Percentiles rank a stretch among this genome's conserved stretches.
phyloP scores from a whole-genome alignment of 495 filamentous ascomycete genomes.

The Venustampulla echinocandica region DNA sequence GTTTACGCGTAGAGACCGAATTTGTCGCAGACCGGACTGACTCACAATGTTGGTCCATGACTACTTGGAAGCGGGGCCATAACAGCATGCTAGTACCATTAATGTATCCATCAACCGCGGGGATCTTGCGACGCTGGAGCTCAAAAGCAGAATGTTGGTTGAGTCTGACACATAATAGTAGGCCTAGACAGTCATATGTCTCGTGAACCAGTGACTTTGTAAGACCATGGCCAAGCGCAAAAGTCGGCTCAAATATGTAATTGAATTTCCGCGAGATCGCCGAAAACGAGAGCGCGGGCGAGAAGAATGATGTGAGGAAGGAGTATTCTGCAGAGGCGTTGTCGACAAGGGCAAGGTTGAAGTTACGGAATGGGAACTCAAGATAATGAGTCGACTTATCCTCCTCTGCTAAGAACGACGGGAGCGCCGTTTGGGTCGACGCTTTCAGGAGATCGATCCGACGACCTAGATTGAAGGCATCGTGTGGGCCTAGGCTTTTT shows the following conservation, averaged over 20 bases:
- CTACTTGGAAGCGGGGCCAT: constrained; percentile 89
- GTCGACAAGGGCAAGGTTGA: constrained; percentile 88
- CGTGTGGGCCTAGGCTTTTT: constrained; percentile 51
- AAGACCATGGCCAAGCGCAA: constrained; percentile 65
- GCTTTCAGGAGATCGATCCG: constrained; percentile 71
- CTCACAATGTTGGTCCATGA: constrained; percentile 89
- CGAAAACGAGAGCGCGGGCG: constrained; percentile 46
- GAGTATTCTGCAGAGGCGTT: constrained; percentile 93
- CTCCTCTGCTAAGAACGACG: constrained; percentile 80
- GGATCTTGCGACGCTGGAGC: constrained; percentile 82
- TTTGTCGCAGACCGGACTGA: constrained; percentile 56
- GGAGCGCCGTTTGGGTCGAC: constrained; percentile 59
- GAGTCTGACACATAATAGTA: constrained; percentile 82
- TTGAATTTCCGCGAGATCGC: constrained; percentile 58
- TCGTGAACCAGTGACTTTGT: constrained; percentile 69
- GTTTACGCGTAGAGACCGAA: constrained; percentile 38
- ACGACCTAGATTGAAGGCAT: constrained; percentile 80
- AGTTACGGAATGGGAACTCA: constrained; percentile 83
- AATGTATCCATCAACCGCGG: constrained; percentile 81
- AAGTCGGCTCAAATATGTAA: constrained; percentile 78
- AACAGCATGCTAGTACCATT: constrained; percentile 93
- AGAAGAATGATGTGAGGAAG: constrained; percentile 86
- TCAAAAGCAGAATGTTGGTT: constrained; percentile 92
- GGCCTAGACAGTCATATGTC: constrained; percentile 74
- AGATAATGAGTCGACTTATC: constrained; percentile 77